Evolutionary conservation across 352 stramenopile genomes (phyloP).

Genomic region (Phytopythium ostracodes): DNA sequence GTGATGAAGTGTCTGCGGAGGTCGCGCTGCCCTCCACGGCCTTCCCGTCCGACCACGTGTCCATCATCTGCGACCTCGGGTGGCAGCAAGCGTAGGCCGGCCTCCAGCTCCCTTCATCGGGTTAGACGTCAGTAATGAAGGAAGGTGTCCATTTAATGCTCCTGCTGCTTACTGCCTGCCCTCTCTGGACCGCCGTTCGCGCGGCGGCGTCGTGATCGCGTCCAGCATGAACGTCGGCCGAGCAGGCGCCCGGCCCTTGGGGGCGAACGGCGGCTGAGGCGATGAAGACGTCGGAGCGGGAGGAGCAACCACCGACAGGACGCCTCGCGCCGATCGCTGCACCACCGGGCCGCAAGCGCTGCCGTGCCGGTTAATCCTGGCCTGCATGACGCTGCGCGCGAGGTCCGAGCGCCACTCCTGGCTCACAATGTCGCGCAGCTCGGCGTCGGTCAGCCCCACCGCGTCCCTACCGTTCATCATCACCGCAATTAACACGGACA

Average conservation of each 20-base stretch:
- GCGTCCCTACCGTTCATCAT: slow-evolving; percentile 13
- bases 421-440: slow-evolving; percentile 38
- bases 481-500: neutral
- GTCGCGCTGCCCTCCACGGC: slow-evolving; percentile 59
- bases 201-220: slow-evolving; percentile 21
- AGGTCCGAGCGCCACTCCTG: slow-evolving; percentile 71
- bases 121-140: neutral
- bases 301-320: slow-evolving; percentile 39
- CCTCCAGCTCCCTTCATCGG: neutral
- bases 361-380: slow-evolving; percentile 54
- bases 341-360: slow-evolving; percentile 51
- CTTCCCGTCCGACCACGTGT: slow-evolving; percentile 80
- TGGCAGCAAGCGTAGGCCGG: slow-evolving; percentile 21
- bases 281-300: slow-evolving; percentile 5
- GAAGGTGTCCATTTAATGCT: neutral
- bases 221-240: slow-evolving; percentile 25
- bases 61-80: slow-evolving; percentile 62
- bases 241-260: neutral
- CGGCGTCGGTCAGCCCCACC: slow-evolving; percentile 28
- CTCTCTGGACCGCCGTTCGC: slow-evolving; percentile 14
- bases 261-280: neutral
- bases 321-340: slow-evolving; percentile 39
- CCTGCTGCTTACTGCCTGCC: neutral
- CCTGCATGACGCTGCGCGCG: slow-evolving; percentile 42
- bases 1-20: slow-evolving; percentile 51